phyloP scores from a whole-genome alignment of 192 early-diverging fungal genomes.

The Spizellomyces sp. region DNA sequence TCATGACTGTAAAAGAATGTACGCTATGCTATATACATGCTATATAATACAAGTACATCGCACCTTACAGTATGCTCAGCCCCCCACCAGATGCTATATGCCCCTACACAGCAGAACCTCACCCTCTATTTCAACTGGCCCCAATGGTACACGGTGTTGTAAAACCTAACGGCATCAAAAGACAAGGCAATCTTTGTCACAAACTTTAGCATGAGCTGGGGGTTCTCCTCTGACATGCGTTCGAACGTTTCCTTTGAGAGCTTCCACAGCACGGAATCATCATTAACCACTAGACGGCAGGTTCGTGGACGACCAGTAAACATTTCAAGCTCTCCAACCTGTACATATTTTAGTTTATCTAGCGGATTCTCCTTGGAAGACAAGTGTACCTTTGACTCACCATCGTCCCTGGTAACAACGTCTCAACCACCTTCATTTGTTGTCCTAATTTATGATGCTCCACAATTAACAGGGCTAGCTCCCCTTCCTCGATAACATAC shows the following conservation, averaged over 20 bases:
- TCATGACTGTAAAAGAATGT: too few relatives aligned
- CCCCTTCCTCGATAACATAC: slow-evolving; percentile 78
- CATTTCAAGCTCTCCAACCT: slow-evolving; percentile 81
- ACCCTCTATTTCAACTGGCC: slow-evolving; percentile 16
- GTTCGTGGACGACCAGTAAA: slow-evolving; percentile 51
- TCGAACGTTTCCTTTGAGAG: slow-evolving; percentile 68
- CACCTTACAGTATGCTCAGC: too few relatives aligned
- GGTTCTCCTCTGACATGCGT: slow-evolving; percentile 67
- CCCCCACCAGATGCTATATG: too few relatives aligned
- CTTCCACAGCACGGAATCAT: slow-evolving; percentile 73
- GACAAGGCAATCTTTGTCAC: slow-evolving; percentile 68
- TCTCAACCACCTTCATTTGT: slow-evolving; percentile 66
- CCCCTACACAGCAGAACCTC: too few relatives aligned
- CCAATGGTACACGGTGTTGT: slow-evolving; percentile 36
- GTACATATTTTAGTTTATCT: not conserved
- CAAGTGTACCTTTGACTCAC: slow-evolving; percentile 32
- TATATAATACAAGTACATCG: too few relatives aligned
- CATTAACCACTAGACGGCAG: slow-evolving; percentile 55
- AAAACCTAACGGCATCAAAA: slow-evolving; percentile 41
- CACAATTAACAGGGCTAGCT: slow-evolving; percentile 56
- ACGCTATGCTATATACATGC: too few relatives aligned
- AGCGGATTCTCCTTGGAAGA: not conserved
- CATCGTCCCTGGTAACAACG: slow-evolving; percentile 88
- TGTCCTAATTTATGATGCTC: slow-evolving; percentile 16
- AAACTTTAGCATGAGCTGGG: slow-evolving; percentile 74